Evolutionary conservation across 805 yeast genomes (phyloP).

Genomic region (Clavispora carvajalis): DNA sequence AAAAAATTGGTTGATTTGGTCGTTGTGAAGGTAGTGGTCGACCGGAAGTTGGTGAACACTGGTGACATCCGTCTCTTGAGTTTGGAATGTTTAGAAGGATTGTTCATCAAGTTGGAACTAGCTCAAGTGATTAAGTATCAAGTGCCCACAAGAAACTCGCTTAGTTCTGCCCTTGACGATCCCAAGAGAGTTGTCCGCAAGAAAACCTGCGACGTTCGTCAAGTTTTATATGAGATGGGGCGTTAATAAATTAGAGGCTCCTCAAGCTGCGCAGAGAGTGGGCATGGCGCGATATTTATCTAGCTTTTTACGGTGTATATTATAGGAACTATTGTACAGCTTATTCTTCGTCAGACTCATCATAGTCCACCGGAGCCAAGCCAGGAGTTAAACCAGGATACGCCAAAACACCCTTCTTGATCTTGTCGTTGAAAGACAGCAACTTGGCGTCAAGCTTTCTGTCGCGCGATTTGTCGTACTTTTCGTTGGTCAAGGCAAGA

Average conservation of each 20-base stretch:
- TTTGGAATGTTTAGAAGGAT: constrained; percentile 46
- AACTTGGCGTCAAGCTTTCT: constrained; percentile 14
- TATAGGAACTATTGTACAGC: constrained; percentile 12
- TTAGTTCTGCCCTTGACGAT: constrained; percentile 62
- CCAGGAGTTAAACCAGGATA: constrained; percentile 77
- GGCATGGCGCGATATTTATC: constrained; percentile 1
- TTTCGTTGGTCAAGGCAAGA: constrained; percentile 17
- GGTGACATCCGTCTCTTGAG: constrained; percentile 52
- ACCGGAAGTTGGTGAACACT: constrained; percentile 25
- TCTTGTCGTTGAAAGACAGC: constrained; percentile 31
- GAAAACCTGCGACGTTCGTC: constrained; percentile 75
- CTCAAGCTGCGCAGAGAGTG: background rate
- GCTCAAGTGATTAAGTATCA: constrained; percentile 48
- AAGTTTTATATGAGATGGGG: constrained; percentile 55
- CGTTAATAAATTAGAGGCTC: constrained; percentile 3
- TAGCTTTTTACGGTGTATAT: background rate
- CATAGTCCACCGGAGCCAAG: constrained; percentile 69
- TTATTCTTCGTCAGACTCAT: constrained; percentile 21
- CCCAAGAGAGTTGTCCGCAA: constrained; percentile 68
- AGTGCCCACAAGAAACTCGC: constrained; percentile 40
- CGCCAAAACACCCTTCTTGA: constrained; percentile 39
- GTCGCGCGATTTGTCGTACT: constrained; percentile 22
- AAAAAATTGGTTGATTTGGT: constrained; percentile 46
- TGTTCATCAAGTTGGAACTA: constrained; percentile 33
- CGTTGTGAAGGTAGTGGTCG: constrained; percentile 12